Evolutionary conservation across 225 moss, liverwort and hornwort species (phyloP).

Genomic region (Climacium dendroides): DNA sequence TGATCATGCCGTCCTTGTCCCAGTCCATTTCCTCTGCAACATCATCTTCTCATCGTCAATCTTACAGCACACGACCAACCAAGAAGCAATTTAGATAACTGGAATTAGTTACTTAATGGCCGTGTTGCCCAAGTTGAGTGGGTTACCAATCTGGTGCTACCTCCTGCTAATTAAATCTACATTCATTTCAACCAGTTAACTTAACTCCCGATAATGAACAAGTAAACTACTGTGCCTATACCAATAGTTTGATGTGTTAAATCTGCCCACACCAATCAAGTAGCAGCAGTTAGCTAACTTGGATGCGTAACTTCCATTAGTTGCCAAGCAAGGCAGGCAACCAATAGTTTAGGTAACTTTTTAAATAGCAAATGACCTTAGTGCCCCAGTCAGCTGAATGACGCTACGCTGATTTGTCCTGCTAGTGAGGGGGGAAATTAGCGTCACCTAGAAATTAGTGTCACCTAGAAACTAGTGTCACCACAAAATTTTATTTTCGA

Average conservation of each 20-base stretch:
- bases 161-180: background rate
- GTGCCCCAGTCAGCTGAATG: background rate
- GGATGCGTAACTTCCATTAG: background rate
- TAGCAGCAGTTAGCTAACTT: background rate
- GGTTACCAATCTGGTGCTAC: background rate
- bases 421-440: background rate
- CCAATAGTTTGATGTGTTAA: background rate
- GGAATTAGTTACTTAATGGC: background rate
- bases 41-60: background rate
- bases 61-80: background rate
- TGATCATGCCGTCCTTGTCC: constrained; percentile 84
- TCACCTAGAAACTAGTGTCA: background rate
- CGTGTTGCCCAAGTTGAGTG: background rate
- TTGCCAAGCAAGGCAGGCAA: background rate
- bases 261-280: background rate
- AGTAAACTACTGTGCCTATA: background rate
- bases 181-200: background rate
- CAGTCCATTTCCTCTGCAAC: constrained; percentile 88
- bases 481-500: background rate
- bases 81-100: background rate
- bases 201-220: background rate
- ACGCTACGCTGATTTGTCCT: background rate
- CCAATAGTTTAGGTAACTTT: background rate
- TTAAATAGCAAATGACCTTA: background rate
- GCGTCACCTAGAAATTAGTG: background rate